Evolutionary conservation across 2,329 filamentous ascomycete genomes (phyloP).

Genomic region (Xylariaceae sp.): DNA sequence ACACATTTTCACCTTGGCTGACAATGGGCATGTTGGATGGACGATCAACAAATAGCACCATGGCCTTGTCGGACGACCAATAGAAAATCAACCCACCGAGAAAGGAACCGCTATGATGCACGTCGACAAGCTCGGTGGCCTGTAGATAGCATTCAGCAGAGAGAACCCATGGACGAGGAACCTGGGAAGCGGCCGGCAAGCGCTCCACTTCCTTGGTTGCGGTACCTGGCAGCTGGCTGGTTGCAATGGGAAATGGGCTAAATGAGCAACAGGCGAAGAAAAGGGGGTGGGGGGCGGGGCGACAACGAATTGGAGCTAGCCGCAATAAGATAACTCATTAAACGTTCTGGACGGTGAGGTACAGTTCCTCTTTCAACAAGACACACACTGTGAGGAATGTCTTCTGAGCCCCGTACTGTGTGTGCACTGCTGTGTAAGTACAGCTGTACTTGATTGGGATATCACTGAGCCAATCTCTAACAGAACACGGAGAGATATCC

Average conservation of each 20-base stretch:
- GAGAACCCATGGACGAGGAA: conserved; percentile 7
- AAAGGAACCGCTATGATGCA: background rate
- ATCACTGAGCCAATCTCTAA: too few relatives aligned
- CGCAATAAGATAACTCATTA: background rate
- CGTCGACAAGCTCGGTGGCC: background rate
- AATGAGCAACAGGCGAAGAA: background rate
- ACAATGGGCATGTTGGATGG: too few relatives aligned
- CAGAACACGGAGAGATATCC: too few relatives aligned
- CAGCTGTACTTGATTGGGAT: too few relatives aligned
- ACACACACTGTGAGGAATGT: too few relatives aligned
- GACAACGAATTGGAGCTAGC: background rate
- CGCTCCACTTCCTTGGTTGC: background rate
- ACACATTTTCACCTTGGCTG: too few relatives aligned
- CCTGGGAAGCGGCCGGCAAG: conserved; percentile 11
- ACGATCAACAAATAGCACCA: too few relatives aligned
- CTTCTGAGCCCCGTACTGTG: too few relatives aligned
- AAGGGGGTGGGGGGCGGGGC: background rate
- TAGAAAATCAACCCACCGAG: too few relatives aligned
- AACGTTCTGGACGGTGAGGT: background rate
- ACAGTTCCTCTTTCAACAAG: background rate
- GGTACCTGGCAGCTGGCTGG: conserved; percentile 1
- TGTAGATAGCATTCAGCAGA: conserved; percentile 1
- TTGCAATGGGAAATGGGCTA: background rate
- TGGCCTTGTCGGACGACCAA: too few relatives aligned
- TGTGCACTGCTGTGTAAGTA: too few relatives aligned